Evolutionary conservation across 2,329 filamentous ascomycete genomes (phyloP).

Genomic region (Diplodia scrobiculata): DNA sequence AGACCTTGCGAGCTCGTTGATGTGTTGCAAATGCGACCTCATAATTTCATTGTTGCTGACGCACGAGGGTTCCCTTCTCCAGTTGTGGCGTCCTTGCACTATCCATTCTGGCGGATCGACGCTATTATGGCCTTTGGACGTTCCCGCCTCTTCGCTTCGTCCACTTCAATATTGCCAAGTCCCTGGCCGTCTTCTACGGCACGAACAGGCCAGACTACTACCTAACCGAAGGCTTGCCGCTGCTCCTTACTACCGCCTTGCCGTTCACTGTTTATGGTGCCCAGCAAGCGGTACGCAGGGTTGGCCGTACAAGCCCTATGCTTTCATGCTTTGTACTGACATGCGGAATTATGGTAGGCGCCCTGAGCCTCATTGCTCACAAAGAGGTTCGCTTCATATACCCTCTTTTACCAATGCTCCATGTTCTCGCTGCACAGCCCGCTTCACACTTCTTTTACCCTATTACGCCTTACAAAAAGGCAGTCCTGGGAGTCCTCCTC

Average conservation of each 20-base stretch:
- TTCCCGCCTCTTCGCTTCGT: constrained; percentile 87
- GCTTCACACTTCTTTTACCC: constrained; percentile 34
- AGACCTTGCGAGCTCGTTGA: constrained; percentile 11
- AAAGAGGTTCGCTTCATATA: constrained; percentile 98
- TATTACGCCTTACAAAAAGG: constrained; percentile 51
- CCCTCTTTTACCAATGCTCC: constrained; percentile 82
- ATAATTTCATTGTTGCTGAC: constrained; percentile 21
- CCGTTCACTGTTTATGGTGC: constrained; percentile 73
- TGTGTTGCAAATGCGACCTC: constrained; percentile 19
- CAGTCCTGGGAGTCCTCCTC: constrained; percentile 41
- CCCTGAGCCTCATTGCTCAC: constrained; percentile 79
- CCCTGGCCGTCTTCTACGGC: constrained; percentile 89
- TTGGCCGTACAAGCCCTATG: background rate
- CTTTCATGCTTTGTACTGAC: constrained; percentile 40
- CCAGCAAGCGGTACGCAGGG: constrained; percentile 44
- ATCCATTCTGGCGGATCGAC: constrained; percentile 69
- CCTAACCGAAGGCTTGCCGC: constrained; percentile 81
- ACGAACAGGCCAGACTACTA: constrained; percentile 92
- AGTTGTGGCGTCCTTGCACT: constrained; percentile 62
- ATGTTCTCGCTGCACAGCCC: constrained; percentile 69
- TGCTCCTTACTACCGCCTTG: constrained; percentile 79
- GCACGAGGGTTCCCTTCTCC: constrained; percentile 11
- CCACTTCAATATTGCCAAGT: constrained; percentile 86
- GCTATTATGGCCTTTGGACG: constrained; percentile 83
- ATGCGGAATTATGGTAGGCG: constrained; percentile 62